phyloP scores from a whole-genome alignment of 2,329 filamentous ascomycete genomes.

The Aspergillus amoenus region DNA sequence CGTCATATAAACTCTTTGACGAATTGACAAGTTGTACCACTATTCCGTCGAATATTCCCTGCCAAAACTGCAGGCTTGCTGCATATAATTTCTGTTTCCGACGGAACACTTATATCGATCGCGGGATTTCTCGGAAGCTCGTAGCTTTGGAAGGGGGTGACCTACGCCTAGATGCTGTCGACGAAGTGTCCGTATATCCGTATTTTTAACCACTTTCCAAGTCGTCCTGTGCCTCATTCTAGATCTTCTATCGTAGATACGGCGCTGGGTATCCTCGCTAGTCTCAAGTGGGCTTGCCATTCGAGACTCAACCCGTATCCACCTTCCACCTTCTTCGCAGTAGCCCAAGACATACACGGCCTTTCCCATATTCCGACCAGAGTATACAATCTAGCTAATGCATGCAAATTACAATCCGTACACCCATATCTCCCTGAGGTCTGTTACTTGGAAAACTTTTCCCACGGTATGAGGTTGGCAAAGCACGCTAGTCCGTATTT shows the following conservation, averaged over 20 bases:
- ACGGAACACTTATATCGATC: neutral
- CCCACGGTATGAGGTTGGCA: neutral
- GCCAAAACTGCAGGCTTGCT: neutral
- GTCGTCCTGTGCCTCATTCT: neutral
- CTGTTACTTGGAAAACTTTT: neutral
- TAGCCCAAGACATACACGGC: neutral
- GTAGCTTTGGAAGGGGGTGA: neutral
- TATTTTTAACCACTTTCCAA: neutral
- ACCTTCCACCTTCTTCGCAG: neutral
- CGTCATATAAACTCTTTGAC: conserved; percentile 30
- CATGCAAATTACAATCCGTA: neutral
- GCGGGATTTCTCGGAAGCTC: neutral
- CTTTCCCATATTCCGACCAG: neutral
- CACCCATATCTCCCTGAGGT: neutral
- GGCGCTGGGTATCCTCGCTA: neutral
- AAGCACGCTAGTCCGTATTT: neutral
- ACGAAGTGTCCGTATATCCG: neutral
- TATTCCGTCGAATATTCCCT: conserved; percentile 16
- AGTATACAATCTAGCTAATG: neutral
- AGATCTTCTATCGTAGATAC: neutral
- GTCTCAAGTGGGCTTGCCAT: neutral
- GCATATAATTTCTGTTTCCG: neutral
- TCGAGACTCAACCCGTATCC: too few species aligned
- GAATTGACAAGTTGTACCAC: conserved; percentile 42
- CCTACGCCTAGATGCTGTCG: neutral